phyloP scores from a whole-genome alignment of 2,329 filamentous ascomycete genomes.

The Fusarium transvaalense region DNA sequence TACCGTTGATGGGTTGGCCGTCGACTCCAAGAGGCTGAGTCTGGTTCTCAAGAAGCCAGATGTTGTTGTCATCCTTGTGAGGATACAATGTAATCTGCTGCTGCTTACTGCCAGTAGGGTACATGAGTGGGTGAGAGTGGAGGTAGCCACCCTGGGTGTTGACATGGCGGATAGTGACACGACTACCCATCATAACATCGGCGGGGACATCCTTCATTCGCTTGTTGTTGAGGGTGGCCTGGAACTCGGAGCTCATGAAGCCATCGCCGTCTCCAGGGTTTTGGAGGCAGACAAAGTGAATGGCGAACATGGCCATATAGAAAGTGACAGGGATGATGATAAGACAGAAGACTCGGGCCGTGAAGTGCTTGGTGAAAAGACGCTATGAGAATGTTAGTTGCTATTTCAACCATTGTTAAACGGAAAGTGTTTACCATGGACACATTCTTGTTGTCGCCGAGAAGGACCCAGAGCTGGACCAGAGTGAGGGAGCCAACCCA shows the following conservation, averaged over 20 bases:
- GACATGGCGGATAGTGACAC: constrained; percentile 87
- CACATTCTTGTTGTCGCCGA: constrained; percentile 89
- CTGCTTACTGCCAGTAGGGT: constrained; percentile 96
- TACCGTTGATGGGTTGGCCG: constrained; percentile 82
- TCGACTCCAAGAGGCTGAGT: constrained; percentile 86
- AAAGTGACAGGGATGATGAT: constrained; percentile 90
- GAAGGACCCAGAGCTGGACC: constrained; percentile 93
- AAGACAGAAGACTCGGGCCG: constrained; percentile 90
- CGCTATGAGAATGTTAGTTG: constrained; percentile 61
- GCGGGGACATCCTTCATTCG: constrained; percentile 95
- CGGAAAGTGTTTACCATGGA: constrained; percentile 69
- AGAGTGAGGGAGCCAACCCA: constrained; percentile 95
- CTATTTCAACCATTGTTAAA: too few species aligned
- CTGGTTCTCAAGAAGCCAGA: constrained; percentile 95
- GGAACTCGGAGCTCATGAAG: constrained; percentile 99
- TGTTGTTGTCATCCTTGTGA: constrained; percentile 98
- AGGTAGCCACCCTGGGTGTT: constrained; percentile 98
- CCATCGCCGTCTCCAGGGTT: constrained; percentile 98
- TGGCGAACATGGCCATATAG: constrained; percentile 97
- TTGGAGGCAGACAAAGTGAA: constrained; percentile 92
- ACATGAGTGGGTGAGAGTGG: constrained; percentile 98
- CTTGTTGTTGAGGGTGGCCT: constrained; percentile 96
- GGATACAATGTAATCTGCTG: constrained; percentile 98
- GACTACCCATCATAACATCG: constrained; percentile 90
- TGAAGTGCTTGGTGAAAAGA: constrained; percentile 92